Evolutionary conservation across 2,329 filamentous ascomycete species (phyloP), one percentile per base, ranked within the genome.

Genomic region (Fusarium proliferatum): DNA sequence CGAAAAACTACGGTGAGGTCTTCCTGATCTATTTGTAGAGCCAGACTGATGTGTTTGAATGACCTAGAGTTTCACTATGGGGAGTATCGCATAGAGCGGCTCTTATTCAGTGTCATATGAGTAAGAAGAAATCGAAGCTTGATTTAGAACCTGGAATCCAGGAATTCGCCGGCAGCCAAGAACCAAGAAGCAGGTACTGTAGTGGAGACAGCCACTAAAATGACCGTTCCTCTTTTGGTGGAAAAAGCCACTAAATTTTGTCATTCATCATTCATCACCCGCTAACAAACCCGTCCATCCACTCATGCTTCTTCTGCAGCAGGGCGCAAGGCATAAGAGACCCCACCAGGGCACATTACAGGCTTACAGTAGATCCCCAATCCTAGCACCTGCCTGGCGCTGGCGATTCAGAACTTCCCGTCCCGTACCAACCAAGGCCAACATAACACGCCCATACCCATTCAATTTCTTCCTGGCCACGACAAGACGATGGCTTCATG

Each of bases 281-380:
- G 8, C 26, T 55, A 42, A 55, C 34, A 41, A 42, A 55, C 26
- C 6, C 9, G 51, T 26, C 36, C 51, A 41, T 55, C 51, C 51
- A 68, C 55, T 41, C 46, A 61, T 36, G 46, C 38, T 43, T 49
- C 48, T 48, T 52, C 28, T 46, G 16, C 45, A 53, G 38, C 51
- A 64, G 26, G 49, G 61, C 46, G 61, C 34, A 41, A 57, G 64
- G 57, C 49, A 69, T 51, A 39, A 45, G 49, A 9, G 43, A 33
- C 68, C 57, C 71, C 71, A 73, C 71, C 48, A 55, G 59, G 45
- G 57, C 61, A 73, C 57, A 61, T 67, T 66, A 45, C 41, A 61
- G 42, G 48, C 55, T 49, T 61, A 30, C 45, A 69, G n/a, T 52
- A 69, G 49, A 64, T 63, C 49, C 65, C 71, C 62, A 59, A 68